Evolutionary conservation across 2,329 filamentous ascomycete genomes (phyloP).

Genomic region (Fusarium virguliforme): DNA sequence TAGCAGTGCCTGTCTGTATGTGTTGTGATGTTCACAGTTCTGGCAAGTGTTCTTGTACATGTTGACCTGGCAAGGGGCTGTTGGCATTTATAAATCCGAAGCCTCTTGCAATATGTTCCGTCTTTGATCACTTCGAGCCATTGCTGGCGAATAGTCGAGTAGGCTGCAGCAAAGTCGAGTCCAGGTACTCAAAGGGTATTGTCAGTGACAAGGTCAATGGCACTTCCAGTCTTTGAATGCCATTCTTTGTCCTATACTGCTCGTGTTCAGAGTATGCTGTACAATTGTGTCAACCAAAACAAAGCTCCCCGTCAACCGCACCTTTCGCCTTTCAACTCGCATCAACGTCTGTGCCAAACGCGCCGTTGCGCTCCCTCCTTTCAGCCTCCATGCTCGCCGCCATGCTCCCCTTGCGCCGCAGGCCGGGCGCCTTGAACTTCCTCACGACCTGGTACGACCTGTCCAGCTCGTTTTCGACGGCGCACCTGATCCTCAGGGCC

Average conservation of each 20-base stretch:
- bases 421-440: conserved; percentile 69
- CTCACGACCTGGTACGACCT: conserved; percentile 86
- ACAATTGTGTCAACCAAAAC: conserved; percentile 7
- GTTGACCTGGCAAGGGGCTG: background rate
- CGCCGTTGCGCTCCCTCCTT: conserved; percentile 35
- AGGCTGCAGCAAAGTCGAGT: background rate
- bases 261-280: conserved; percentile 8
- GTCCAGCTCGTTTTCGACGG: conserved; percentile 90
- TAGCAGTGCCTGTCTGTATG: background rate
- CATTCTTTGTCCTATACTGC: conserved; percentile 6
- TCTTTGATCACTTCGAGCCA: background rate
- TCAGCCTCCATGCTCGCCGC: conserved; percentile 50
- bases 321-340: conserved; percentile 29
- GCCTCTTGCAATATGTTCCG: too few relatives aligned
- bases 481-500: conserved; percentile 85
- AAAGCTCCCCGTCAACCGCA: conserved; percentile 9
- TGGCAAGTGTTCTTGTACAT: background rate
- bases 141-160: background rate
- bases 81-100: background rate
- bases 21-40: background rate
- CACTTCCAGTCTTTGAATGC: background rate
- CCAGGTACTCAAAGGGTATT: background rate
- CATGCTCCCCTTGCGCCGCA: conserved; percentile 64
- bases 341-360: conserved; percentile 29
- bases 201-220: background rate